Conservation (phyloP, 495 filamentous ascomycete genomes). For the Haplographium delicatum region DNA sequence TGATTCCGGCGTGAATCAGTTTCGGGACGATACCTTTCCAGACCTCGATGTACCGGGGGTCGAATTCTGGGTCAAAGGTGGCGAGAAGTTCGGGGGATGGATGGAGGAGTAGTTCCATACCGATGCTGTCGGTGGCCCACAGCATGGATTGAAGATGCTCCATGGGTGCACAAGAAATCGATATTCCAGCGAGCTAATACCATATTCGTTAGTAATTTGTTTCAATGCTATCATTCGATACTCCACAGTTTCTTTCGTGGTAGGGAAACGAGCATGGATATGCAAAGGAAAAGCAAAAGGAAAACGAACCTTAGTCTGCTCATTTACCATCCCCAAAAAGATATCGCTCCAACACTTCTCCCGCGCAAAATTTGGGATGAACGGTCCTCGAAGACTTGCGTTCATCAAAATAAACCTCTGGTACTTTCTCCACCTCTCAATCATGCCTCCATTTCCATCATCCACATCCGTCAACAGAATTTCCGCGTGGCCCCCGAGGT, state of each 20-base stretch:
- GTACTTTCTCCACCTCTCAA: slow-evolving; percentile 24
- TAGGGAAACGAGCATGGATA: background rate
- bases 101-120: slow-evolving; percentile 28
- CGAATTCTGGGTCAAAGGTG: background rate
- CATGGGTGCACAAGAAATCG: slow-evolving; percentile 26
- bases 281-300: background rate
- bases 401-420: slow-evolving; percentile 31
- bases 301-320: slow-evolving; percentile 25
- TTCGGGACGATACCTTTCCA: no score
- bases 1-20: slow-evolving; percentile 17
- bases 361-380: slow-evolving; percentile 27
- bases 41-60: no score
- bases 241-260: no score
- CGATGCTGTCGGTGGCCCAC: slow-evolving; percentile 31
- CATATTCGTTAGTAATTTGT: no score
- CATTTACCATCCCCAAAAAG: slow-evolving; percentile 26
- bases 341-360: slow-evolving; percentile 29
- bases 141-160: slow-evolving; percentile 34
- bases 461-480: slow-evolving; percentile 25
- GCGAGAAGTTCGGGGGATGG: background rate
- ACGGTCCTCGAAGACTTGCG: slow-evolving; percentile 31
- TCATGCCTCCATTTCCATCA: no score
- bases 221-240: no score
- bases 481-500: slow-evolving; percentile 27
- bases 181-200: slow-evolving; percentile 33